These are phyloP conservation scores for Yamadazyma atlantica DNA, from an alignment of 1,139 yeast genomes.

Conservation along the genomic window DNA sequence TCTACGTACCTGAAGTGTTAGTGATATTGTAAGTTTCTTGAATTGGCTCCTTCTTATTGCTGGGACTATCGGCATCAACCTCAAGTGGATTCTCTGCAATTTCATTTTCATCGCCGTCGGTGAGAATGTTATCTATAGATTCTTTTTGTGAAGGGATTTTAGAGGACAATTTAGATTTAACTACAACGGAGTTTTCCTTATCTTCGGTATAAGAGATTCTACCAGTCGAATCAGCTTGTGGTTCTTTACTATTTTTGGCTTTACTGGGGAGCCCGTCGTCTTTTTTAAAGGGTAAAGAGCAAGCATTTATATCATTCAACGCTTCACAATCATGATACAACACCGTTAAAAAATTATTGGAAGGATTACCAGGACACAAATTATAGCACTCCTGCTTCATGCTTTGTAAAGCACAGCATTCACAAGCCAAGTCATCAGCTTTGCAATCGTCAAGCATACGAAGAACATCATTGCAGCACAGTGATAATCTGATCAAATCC, in stretches of 20 bases:
- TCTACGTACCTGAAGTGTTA: not conserved
- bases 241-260: not conserved
- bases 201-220: not conserved
- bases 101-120: not conserved
- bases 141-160: conserved; percentile 7
- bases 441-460: conserved; percentile 47
- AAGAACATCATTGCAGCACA: conserved; percentile 48
- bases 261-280: conserved; percentile 15
- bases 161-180: conserved; percentile 14
- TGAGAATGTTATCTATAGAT: not conserved
- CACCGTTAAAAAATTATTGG: conserved; percentile 46
- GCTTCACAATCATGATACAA: conserved; percentile 45
- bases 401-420: conserved; percentile 54
- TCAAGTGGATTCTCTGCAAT: not conserved
- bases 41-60: not conserved
- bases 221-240: not conserved
- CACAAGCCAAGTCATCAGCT: conserved; percentile 55
- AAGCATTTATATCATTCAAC: conserved; percentile 50
- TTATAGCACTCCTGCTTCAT: conserved; percentile 45
- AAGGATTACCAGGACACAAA: conserved; percentile 49
- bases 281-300: conserved; percentile 49
- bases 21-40: not conserved
- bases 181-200: conserved; percentile 7
- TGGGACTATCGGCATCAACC: too few species aligned
- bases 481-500: conserved; percentile 41